These are phyloP conservation scores for Russula griseocarnosa DNA, from an alignment of 768 basidiomycete species.

Conservation along the genomic window DNA sequence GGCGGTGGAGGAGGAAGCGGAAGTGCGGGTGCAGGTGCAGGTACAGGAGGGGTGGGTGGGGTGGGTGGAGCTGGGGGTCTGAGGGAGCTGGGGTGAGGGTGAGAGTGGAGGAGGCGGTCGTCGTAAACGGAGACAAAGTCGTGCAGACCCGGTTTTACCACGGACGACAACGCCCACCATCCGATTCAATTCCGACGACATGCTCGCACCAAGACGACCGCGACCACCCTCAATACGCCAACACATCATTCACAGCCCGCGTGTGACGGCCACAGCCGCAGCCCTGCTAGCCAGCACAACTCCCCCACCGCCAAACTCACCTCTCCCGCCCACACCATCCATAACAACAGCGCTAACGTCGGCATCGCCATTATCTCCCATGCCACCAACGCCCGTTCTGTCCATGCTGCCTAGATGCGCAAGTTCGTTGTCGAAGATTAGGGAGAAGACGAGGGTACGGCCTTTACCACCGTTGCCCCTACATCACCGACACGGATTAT, in stretches of 20 bases:
- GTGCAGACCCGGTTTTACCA: constrained; percentile 16
- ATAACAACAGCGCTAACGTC: neutral
- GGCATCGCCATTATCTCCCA: neutral
- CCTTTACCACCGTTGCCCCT: constrained; percentile 4
- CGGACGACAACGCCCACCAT: neutral
- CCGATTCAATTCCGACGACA: constrained; percentile 18
- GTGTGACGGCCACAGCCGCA: neutral
- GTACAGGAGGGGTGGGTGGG: no score
- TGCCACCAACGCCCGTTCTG: neutral
- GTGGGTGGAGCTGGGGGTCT: no score
- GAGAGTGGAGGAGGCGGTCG: neutral
- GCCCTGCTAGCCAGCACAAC: neutral
- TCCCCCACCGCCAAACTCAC: neutral
- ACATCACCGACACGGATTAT: neutral
- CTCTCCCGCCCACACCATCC: neutral
- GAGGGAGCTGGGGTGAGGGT: neutral
- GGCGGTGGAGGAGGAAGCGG: neutral
- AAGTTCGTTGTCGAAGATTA: neutral
- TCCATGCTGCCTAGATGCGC: neutral
- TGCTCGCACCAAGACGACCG: constrained; percentile 5
- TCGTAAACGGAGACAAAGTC: neutral
- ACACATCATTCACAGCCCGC: neutral
- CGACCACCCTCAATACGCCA: neutral
- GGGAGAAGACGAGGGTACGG: neutral
- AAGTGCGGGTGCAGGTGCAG: no score